phyloP scores from a whole-genome alignment of 805 yeast genomes.

The Candida nonsorbophila region DNA sequence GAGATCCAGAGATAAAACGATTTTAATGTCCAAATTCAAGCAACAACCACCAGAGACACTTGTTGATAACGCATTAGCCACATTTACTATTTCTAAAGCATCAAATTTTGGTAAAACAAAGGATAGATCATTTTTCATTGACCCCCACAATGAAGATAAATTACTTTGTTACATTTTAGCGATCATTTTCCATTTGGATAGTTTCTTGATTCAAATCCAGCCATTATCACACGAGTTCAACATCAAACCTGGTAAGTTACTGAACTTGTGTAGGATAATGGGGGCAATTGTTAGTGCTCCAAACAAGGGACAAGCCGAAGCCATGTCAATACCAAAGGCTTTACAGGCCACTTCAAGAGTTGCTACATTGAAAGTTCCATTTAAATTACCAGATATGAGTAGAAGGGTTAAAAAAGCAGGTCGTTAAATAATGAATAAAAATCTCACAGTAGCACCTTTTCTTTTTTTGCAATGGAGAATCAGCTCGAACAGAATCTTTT shows the following conservation, averaged over 20 bases:
- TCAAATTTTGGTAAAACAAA: constrained; percentile 69
- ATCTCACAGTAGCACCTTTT: not conserved
- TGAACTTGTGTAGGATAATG: constrained; percentile 65
- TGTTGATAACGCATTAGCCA: constrained; percentile 63
- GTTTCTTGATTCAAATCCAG: constrained; percentile 65
- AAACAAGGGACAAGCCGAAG: constrained; percentile 69
- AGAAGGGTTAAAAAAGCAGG: constrained; percentile 43
- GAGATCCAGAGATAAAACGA: constrained; percentile 54
- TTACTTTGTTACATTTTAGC: constrained; percentile 75
- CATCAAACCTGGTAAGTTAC: constrained; percentile 68
- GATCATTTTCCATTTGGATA: constrained; percentile 68
- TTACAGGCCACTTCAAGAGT: constrained; percentile 64
- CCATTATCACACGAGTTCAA: constrained; percentile 84
- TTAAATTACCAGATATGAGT: constrained; percentile 78
- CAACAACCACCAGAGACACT: constrained; percentile 69
- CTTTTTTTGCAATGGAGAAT: not conserved
- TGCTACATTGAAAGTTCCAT: constrained; percentile 83
- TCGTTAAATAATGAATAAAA: constrained; percentile 1
- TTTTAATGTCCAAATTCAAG: constrained; percentile 51
- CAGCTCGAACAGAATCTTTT: constrained; percentile 23
- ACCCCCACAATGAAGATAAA: constrained; percentile 85
- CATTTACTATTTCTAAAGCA: constrained; percentile 64
- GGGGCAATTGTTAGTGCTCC: constrained; percentile 78
- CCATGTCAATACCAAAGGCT: constrained; percentile 59
- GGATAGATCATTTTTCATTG: constrained; percentile 72